These are phyloP conservation scores for Colletotrichum tamarilloi DNA, from an alignment of 2,329 filamentous ascomycete genomes.

Conservation along the genomic window DNA sequence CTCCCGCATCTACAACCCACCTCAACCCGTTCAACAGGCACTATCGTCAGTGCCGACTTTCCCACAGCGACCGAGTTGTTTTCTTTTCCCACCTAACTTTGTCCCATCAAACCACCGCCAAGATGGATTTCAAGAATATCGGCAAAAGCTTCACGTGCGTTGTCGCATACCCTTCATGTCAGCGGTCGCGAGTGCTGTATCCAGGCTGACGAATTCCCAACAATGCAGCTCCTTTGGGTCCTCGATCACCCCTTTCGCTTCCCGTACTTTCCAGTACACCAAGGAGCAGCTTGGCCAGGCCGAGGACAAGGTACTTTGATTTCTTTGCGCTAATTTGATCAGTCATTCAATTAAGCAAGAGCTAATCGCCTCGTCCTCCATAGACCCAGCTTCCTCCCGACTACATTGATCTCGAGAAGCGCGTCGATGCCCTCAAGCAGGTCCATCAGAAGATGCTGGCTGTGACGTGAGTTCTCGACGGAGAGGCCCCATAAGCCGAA, in stretches of 20 bases:
- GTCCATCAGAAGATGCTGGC: constrained; percentile 97
- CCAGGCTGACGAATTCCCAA: constrained; percentile 36
- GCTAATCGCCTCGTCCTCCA: constrained; percentile 33
- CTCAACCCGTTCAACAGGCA: constrained; percentile 1
- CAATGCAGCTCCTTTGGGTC: constrained; percentile 72
- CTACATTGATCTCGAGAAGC: constrained; percentile 98
- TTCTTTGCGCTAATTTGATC: not conserved
- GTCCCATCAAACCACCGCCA: constrained; percentile 34
- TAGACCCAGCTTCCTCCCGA: constrained; percentile 96
- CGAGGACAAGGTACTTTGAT: constrained; percentile 81
- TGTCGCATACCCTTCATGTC: constrained; percentile 24
- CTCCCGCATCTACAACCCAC: constrained; percentile 21
- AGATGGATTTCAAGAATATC: constrained; percentile 70
- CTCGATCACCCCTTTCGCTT: constrained; percentile 90
- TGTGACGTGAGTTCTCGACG: constrained; percentile 79
- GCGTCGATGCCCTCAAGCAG: constrained; percentile 95
- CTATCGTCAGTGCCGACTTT: not conserved
- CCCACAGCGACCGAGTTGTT: not conserved
- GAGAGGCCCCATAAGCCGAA: not conserved
- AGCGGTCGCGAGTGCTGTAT: not conserved
- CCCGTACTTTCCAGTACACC: constrained; percentile 95
- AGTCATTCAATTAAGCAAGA: not conserved
- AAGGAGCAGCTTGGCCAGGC: constrained; percentile 97
- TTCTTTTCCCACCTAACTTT: not conserved
- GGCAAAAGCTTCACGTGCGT: constrained; percentile 67